Percentiles rank a stretch among this genome's conserved stretches.
phyloP scores from a whole-genome alignment of 805 yeast genomes.

The Yarrowia porcina region DNA sequence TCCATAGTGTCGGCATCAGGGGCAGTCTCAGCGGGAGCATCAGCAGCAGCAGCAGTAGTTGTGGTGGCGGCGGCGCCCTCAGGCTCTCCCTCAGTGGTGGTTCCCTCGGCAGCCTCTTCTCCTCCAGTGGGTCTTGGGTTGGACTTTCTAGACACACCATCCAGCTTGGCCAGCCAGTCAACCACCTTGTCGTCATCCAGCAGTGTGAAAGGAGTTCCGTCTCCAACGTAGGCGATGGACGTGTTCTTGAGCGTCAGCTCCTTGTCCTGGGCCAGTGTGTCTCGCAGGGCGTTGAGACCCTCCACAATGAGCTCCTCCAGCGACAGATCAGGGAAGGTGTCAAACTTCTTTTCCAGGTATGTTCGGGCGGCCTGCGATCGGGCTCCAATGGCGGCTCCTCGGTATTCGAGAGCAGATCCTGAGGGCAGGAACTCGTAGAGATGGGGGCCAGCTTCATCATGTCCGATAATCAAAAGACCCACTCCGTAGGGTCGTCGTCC shows the following conservation, averaged over 20 bases:
- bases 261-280: constrained; percentile 90
- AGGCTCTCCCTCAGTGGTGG: constrained; percentile 12
- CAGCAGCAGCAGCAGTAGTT: neutral
- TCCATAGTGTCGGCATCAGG: constrained; percentile 20
- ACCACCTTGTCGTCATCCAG: constrained; percentile 86
- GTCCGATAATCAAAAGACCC: constrained; percentile 84
- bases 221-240: constrained; percentile 89
- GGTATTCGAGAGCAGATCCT: constrained; percentile 86
- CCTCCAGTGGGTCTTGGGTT: constrained; percentile 34
- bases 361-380: constrained; percentile 98
- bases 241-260: constrained; percentile 82
- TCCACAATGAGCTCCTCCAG: constrained; percentile 75
- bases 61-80: neutral
- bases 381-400: constrained; percentile 96
- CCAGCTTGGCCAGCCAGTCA: constrained; percentile 76
- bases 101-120: neutral
- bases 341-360: constrained; percentile 82
- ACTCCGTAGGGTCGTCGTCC: constrained; percentile 99
- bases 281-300: constrained; percentile 88
- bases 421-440: constrained; percentile 93
- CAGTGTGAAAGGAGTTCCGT: constrained; percentile 65
- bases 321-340: constrained; percentile 56
- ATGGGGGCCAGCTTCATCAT: constrained; percentile 93
- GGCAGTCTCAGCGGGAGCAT: constrained; percentile 16
- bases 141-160: constrained; percentile 56